Base-by-base conservation (phyloP, 2,329 filamentous ascomycete genomes). In the Talaromyces sp. region DNA sequence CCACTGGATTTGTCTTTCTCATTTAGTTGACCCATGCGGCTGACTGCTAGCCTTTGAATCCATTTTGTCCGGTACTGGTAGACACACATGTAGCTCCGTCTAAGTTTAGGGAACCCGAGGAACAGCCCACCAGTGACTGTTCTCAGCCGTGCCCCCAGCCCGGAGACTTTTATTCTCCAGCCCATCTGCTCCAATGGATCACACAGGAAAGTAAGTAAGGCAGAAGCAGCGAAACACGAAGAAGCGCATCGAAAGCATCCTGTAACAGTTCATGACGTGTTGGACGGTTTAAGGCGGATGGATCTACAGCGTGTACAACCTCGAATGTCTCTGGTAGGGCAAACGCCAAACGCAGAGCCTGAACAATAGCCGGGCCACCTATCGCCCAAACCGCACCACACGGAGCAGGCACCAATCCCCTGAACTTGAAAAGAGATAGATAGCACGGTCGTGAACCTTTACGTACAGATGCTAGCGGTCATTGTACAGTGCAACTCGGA, bases 301-400 rank as follows among this genome's bases (percentile, higher is more conserved):
- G 56, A 59, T 59, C 56, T 44, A 35, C 56, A 35, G 7, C 37
- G 28, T 48, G 57, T 59, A 59, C 54, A 42, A 57, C 54, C 54
- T 42, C 54, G 31, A 55, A 57, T 57, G 14, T 16, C 37, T 16
- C 33, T 9, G 52, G 33, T 35, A 28, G 54, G 54, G 23, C 14
- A 40, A 40, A 40, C 6, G 28, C 28, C 28, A 28, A 28, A 28
- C 28, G 28, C 3, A 52, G 16, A 52, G 48, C 48, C 48, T 3
- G 50, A 54, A 14, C 31, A 28, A 1, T 12, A 46, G 21, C 18
- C 28, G 16, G 50, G 16, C 28, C 28, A 52, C 48, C 18, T 52
- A 33, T 16, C 37, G 31, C 50, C n/a, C 50, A 35, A 52, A 21
- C 31, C 25, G 48, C n/a, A 28, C 48, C n/a, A 7, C 14, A 14